Conservation (phyloP, 441 rosid genomes). For the Pelargonium cotyledonis region DNA sequence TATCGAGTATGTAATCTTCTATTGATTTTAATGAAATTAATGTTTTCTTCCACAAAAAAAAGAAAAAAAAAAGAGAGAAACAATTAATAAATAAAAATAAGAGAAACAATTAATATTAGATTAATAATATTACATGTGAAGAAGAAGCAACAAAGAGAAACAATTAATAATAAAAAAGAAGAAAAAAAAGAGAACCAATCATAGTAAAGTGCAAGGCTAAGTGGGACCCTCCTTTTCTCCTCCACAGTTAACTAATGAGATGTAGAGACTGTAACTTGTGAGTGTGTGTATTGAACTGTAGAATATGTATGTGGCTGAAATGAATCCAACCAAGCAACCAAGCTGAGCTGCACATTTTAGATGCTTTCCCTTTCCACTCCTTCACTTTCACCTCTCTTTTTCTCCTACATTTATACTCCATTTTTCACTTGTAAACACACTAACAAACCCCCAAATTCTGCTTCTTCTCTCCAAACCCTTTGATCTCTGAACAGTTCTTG, state of each 20-base stretch:
- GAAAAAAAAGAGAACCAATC: not conserved
- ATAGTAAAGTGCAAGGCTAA: not conserved
- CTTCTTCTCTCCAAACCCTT: not conserved
- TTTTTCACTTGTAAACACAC: too few relatives aligned
- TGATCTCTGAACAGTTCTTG: not conserved
- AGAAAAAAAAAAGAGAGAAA: too few relatives aligned
- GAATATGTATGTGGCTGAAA: not conserved
- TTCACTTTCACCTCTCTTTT: not conserved
- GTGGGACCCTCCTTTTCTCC: not conserved
- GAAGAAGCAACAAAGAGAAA: too few relatives aligned
- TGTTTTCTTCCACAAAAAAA: too few relatives aligned
- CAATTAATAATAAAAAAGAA: not conserved
- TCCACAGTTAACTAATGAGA: not conserved
- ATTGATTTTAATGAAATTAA: too few relatives aligned
- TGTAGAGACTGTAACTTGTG: not conserved
- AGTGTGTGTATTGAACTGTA: not conserved
- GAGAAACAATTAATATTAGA: too few relatives aligned
- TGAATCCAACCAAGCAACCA: conserved; percentile 1
- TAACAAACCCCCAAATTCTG: too few relatives aligned
- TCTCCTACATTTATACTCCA: too few relatives aligned
- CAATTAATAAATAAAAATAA: too few relatives aligned
- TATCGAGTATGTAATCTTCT: too few relatives aligned
- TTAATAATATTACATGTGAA: too few relatives aligned
- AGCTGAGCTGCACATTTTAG: not conserved
- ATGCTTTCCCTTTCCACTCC: not conserved